These are phyloP conservation scores for Mortierella sp. DNA, from an alignment of 371 early-diverging fungal genomes.

Conservation along the genomic window DNA sequence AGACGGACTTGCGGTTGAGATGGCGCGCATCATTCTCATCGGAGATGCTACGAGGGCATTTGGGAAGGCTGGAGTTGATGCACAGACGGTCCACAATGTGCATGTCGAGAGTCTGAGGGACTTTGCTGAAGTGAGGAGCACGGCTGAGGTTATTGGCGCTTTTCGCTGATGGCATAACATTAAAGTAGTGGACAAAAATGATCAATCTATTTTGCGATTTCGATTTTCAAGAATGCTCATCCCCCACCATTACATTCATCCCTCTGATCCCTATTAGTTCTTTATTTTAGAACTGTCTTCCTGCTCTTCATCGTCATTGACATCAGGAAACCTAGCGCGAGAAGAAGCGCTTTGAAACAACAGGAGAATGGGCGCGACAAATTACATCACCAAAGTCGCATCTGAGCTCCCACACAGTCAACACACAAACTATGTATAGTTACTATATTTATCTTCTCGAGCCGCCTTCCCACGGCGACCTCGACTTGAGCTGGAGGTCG, in stretches of 20 bases:
- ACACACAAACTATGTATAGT: neutral
- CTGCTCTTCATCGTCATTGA: too few species aligned
- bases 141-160: slow-evolving; percentile 29
- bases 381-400: too few species aligned
- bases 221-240: too few species aligned
- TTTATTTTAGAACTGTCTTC: too few species aligned
- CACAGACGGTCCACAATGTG: slow-evolving; percentile 22
- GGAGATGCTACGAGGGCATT: slow-evolving; percentile 28
- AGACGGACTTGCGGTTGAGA: slow-evolving; percentile 24
- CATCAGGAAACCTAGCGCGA: too few species aligned
- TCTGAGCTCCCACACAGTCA: too few species aligned
- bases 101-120: slow-evolving; percentile 27
- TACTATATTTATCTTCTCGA: neutral
- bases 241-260: too few species aligned
- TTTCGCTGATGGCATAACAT: slow-evolving; percentile 22
- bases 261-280: too few species aligned
- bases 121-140: slow-evolving; percentile 30
- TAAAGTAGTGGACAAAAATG: neutral
- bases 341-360: too few species aligned
- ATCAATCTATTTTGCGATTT: too few species aligned
- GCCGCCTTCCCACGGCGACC: neutral
- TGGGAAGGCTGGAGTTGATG: slow-evolving; percentile 24
- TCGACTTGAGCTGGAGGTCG: neutral
- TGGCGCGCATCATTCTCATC: slow-evolving; percentile 27
- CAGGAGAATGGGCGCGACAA: too few species aligned